Evolutionary conservation across 164 flowering plant genomes (phyloP), one percentile per base, ranked within the genome.

Genomic region (Berberis vulgaris): DNA sequence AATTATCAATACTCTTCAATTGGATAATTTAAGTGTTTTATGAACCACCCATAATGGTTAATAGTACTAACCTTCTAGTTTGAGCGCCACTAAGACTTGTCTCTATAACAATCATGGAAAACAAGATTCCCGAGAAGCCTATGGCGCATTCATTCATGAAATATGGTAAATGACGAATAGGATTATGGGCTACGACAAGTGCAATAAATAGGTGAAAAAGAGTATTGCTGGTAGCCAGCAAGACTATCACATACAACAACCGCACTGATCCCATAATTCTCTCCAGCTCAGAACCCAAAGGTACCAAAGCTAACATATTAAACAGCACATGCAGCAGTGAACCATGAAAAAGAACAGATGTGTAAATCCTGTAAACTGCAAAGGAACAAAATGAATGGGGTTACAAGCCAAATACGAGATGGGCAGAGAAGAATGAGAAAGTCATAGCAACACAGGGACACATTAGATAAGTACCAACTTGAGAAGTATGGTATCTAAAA

Each of bases 251-350:
- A 77, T 79, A 80, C 65, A 83, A 67, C 78, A 91, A 66, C 58
- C 99, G 95, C 53, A 91, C 70, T 5, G 99, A 91, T 64, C 99
- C 99, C 97, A 87, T 94, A 71, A 89, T 87, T 75, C 97, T 84
- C 82, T 94, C 99, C 71, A 94, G 80, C 71, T 86, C 99, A 72
- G 97, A 83, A 47, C 99, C 97, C 83, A 91, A 63, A 58, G 99
- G 97, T 72, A 91, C 90, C 72, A 94, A 71, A 39, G 99, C 96
- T 84, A 91, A 38, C 99, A 94, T 94, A 73, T 91, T 94, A 75
- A 94, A 94, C 65, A 91, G 63, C 69, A 91, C 93, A 83, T 94
- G 97, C 26, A 94, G 81, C 72, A 94, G 65, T 1, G 97, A 94
- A 54, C 87, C 96, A 79, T 94, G 99, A 64, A 94, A 94, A 43